Evolutionary conservation across 2,329 filamentous ascomycete species (phyloP).

Genomic region (Amauroascus verrucosus): DNA sequence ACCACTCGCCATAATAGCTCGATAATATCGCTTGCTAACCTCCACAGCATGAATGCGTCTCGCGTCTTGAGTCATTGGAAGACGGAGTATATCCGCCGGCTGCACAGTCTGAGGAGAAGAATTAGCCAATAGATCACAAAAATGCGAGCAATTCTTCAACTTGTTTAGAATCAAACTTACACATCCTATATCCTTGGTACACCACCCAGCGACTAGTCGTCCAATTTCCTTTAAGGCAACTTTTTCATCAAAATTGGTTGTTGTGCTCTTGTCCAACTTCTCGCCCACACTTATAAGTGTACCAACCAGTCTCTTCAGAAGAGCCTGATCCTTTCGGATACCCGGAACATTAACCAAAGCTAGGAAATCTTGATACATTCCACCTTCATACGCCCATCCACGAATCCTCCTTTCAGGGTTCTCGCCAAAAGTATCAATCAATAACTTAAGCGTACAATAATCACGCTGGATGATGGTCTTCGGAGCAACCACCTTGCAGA

Average conservation of each 20-base stretch:
- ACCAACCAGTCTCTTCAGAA: slow-evolving; percentile 38
- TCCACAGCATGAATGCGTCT: slow-evolving; percentile 60
- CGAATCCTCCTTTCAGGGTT: slow-evolving; percentile 51
- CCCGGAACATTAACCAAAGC: slow-evolving; percentile 37
- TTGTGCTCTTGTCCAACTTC: slow-evolving; percentile 29
- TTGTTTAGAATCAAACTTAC: slow-evolving; percentile 34
- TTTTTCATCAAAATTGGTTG: slow-evolving; percentile 46
- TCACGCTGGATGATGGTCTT: slow-evolving; percentile 72
- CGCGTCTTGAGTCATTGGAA: slow-evolving; percentile 58
- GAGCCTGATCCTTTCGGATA: slow-evolving; percentile 33
- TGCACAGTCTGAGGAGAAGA: slow-evolving; percentile 22
- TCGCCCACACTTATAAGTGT: slow-evolving; percentile 37
- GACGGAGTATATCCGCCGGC: slow-evolving; percentile 31
- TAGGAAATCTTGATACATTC: slow-evolving; percentile 61
- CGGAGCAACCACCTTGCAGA: slow-evolving; percentile 72
- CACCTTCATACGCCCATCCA: slow-evolving; percentile 69
- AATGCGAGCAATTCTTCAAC: neutral
- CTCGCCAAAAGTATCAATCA: slow-evolving; percentile 61
- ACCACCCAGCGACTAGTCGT: slow-evolving; percentile 57
- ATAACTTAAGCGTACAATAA: slow-evolving; percentile 55
- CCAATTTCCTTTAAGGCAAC: slow-evolving; percentile 79
- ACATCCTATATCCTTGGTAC: slow-evolving; percentile 50
- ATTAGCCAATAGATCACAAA: neutral
- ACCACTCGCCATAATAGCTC: slow-evolving; percentile 46
- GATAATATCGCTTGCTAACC: slow-evolving; percentile 59